Percentiles rank a stretch among this genome's conserved stretches.
These are phyloP conservation scores for Acacia pycnantha DNA, from an alignment of 331 rosid genomes.

Conservation along the genomic window DNA sequence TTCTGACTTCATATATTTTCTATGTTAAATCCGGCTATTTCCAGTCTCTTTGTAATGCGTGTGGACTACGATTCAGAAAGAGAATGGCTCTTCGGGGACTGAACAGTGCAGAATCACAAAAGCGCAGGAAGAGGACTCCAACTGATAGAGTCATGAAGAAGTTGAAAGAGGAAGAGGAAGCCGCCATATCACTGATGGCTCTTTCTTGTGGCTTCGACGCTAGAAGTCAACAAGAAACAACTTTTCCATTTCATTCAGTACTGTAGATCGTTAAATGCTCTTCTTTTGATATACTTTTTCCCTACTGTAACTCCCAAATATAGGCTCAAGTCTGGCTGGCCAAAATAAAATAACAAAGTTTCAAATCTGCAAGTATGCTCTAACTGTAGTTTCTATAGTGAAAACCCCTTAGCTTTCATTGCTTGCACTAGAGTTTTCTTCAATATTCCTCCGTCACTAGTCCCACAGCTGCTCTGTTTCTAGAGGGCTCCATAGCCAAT, in stretches of 20 bases:
- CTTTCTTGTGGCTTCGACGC: slow-evolving; percentile 28
- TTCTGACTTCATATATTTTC: neutral
- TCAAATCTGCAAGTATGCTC: neutral
- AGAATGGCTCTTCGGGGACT: slow-evolving; percentile 14
- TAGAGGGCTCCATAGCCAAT: neutral
- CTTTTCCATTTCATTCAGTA: neutral
- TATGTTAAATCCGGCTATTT: neutral
- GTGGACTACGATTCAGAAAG: slow-evolving; percentile 43
- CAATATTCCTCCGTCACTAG: neutral
- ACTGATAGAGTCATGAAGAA: neutral
- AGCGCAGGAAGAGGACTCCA: slow-evolving; percentile 14
- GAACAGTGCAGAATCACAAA: neutral
- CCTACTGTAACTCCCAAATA: neutral
- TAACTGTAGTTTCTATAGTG: neutral
- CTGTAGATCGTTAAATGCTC: neutral
- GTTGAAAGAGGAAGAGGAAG: slow-evolving; percentile 40
- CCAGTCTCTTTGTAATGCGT: slow-evolving; percentile 48
- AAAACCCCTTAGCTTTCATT: neutral
- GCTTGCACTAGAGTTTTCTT: neutral
- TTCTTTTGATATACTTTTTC: neutral
- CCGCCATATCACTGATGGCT: slow-evolving; percentile 38
- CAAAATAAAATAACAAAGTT: neutral
- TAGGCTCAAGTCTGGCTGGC: neutral
- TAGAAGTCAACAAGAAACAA: neutral
- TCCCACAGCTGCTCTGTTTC: neutral